Percentiles rank a stretch among this genome's conserved stretches.
These are phyloP conservation scores for Hanseniaspora uvarum DNA, from an alignment of 1,139 yeast species.

Conservation along the genomic window DNA sequence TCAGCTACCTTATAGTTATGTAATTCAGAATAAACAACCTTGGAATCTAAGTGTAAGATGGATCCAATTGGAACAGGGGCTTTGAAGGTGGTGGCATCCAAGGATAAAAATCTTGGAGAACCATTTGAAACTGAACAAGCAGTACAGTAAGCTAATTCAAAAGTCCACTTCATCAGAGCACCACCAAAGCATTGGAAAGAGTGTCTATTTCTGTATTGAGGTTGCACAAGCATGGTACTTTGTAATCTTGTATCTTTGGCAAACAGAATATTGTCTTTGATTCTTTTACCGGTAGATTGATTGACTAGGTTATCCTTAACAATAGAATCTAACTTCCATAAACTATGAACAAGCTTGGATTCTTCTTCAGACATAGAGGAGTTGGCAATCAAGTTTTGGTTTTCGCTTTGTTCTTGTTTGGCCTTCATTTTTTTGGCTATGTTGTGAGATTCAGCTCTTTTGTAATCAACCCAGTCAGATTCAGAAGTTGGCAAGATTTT, in stretches of 20 bases:
- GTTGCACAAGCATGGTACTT: constrained; percentile 85
- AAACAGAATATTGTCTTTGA: constrained; percentile 35
- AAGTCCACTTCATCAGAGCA: constrained; percentile 77
- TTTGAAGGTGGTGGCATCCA: constrained; percentile 82
- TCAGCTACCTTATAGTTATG: constrained; percentile 39
- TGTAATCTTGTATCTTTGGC: constrained; percentile 63
- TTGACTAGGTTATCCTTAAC: constrained; percentile 32
- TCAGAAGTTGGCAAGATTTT: constrained; percentile 63
- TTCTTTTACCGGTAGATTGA: constrained; percentile 24
- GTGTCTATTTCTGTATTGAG: constrained; percentile 88
- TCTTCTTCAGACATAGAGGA: constrained; percentile 63
- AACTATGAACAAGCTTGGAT: constrained; percentile 58
- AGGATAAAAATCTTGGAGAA: constrained; percentile 76
- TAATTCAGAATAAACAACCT: constrained; percentile 76
- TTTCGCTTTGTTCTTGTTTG: constrained; percentile 35
- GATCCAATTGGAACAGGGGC: constrained; percentile 94
- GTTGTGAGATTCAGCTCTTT: constrained; percentile 81
- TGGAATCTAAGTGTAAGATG: constrained; percentile 68
- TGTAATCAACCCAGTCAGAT: constrained; percentile 69
- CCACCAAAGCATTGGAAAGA: constrained; percentile 94
- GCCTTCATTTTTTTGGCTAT: constrained; percentile 75
- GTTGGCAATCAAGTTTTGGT: constrained; percentile 39
- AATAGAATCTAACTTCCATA: constrained; percentile 46
- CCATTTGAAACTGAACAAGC: constrained; percentile 80
- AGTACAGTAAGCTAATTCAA: constrained; percentile 84